phyloP scores from a whole-genome alignment of 352 stramenopile species.

The Pythium coloratum region DNA sequence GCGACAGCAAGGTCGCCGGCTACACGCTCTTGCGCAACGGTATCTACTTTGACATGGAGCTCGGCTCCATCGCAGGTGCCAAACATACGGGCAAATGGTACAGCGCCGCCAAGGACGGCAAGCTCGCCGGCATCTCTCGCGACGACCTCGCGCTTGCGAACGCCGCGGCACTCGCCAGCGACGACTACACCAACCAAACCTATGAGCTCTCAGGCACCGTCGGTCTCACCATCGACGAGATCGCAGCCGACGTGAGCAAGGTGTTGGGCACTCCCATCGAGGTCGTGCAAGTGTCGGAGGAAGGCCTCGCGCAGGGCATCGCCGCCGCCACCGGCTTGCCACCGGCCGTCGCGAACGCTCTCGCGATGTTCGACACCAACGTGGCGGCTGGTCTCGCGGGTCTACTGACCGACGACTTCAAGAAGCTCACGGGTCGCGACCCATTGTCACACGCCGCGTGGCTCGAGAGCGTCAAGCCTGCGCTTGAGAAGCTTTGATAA shows the following conservation, averaged over 20 bases:
- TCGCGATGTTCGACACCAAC: constrained; percentile 24
- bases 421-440: constrained; percentile 22
- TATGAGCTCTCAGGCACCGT: constrained; percentile 18
- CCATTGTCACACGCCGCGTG: constrained; percentile 20
- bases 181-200: constrained; percentile 13
- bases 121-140: neutral
- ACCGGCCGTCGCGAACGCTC: neutral
- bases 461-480: constrained; percentile 17
- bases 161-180: constrained; percentile 9
- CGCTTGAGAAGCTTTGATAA: neutral
- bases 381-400: constrained; percentile 7
- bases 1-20: constrained; percentile 13
- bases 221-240: constrained; percentile 16
- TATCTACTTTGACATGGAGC: constrained; percentile 23
- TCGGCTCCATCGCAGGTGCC: neutral
- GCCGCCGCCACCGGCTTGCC: constrained; percentile 3
- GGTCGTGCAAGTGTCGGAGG: too few relatives aligned
- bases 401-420: constrained; percentile 20
- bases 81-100: constrained; percentile 13
- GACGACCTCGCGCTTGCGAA: constrained; percentile 17
- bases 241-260: constrained; percentile 11
- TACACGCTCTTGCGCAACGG: constrained; percentile 25
- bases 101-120: neutral
- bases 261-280: too few relatives aligned
- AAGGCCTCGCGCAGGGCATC: too few relatives aligned